A percentile compares a stretch with the other conserved stretches of the same genome.
Conservation (phyloP, 2,329 filamentous ascomycete species). For the Arthroderma sp. region DNA sequence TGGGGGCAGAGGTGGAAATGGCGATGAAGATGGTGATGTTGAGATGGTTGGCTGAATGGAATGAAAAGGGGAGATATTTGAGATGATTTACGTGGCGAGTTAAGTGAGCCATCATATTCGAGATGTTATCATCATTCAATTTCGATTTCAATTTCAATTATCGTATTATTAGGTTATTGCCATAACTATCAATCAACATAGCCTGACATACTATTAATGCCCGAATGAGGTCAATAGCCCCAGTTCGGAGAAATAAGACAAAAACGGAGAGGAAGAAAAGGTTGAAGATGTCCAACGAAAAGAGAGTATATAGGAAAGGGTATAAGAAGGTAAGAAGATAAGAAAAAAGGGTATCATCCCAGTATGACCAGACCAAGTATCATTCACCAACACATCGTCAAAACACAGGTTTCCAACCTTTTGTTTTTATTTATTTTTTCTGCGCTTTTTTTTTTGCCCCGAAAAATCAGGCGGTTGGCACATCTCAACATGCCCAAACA, state of each 20-base stretch:
- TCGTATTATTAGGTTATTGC: not conserved
- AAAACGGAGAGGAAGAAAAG: not conserved
- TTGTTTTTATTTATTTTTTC: too few relatives aligned
- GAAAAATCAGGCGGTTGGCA: too few relatives aligned
- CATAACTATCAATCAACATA: not conserved
- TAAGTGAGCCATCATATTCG: not conserved
- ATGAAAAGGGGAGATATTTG: not conserved
- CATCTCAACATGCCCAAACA: too few relatives aligned
- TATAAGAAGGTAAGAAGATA: not conserved
- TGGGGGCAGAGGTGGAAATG: not conserved
- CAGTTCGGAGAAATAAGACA: not conserved
- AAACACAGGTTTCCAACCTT: too few relatives aligned
- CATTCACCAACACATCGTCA: too few relatives aligned
- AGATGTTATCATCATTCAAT: not conserved
- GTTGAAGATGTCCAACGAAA: constrained; percentile 1
- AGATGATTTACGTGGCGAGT: not conserved
- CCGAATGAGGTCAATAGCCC: not conserved
- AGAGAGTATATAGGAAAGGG: not conserved
- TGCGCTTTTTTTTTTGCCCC: too few relatives aligned
- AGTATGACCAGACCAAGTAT: too few relatives aligned
- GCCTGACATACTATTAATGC: not conserved
- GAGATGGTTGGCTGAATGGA: not conserved
- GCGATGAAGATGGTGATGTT: not conserved
- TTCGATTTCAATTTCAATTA: not conserved
- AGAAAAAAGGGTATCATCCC: not conserved